phyloP scores from a whole-genome alignment of 1,284 basidiomycete species.

The Phlebopus sp. region DNA sequence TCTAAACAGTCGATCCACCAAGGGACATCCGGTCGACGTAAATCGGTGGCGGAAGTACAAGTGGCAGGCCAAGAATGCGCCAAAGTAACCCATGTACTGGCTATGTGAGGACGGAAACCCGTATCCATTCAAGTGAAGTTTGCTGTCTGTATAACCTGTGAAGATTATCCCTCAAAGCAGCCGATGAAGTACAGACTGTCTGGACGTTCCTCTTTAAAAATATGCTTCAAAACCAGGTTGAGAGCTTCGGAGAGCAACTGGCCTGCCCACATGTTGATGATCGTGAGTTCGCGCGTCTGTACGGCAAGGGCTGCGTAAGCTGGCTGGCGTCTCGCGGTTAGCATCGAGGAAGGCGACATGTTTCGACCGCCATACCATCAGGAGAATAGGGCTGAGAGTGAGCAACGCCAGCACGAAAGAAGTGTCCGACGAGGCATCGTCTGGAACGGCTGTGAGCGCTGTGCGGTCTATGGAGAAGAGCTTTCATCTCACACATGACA shows the following conservation, averaged over 20 bases:
- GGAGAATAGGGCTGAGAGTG: conserved; percentile 71
- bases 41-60: conserved; percentile 70
- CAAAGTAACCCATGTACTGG: conserved; percentile 88
- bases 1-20: conserved; percentile 52
- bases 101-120: conserved; percentile 88
- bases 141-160: conserved; percentile 12
- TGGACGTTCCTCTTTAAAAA: conserved; percentile 70
- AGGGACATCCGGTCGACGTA: conserved; percentile 44
- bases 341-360: background rate
- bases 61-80: conserved; percentile 73
- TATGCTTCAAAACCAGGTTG: conserved; percentile 70
- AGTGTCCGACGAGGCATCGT: conserved; percentile 63
- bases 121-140: conserved; percentile 54
- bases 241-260: conserved; percentile 73
- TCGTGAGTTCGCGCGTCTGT: conserved; percentile 73
- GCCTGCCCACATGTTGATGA: conserved; percentile 81
- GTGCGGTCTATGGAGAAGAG: background rate
- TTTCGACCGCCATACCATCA: conserved; percentile 53
- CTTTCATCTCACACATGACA: conserved; percentile 53
- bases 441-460: conserved; percentile 36
- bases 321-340: conserved; percentile 45
- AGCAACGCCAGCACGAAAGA: conserved; percentile 65
- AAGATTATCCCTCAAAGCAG: background rate
- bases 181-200: conserved; percentile 42
- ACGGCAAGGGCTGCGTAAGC: conserved; percentile 76